A percentile compares a stretch with the other conserved stretches of the same genome.
Evolutionary conservation across 495 filamentous ascomycete species (phyloP).

Genomic region (Penicillium silybi): DNA sequence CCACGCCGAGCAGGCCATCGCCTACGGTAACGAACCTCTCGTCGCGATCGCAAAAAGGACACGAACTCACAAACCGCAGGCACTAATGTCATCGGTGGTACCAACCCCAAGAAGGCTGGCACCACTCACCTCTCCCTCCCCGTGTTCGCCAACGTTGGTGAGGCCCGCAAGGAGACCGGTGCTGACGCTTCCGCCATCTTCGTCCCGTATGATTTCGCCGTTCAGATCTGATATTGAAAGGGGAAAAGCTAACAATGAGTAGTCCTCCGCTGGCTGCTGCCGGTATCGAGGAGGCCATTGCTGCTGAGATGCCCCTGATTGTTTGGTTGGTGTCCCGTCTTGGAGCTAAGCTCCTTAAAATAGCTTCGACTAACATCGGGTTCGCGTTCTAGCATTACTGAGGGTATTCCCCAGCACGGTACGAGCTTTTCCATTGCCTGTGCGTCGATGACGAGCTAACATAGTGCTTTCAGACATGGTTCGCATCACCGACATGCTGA

Average conservation of each 20-base stretch:
- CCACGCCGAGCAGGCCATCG: constrained; percentile 96
- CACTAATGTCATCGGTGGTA: constrained; percentile 96
- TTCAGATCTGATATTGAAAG: neutral
- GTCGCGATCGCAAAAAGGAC: constrained; percentile 13
- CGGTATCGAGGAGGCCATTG: constrained; percentile 95
- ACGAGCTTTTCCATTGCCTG: constrained; percentile 24
- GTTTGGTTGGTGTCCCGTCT: constrained; percentile 63
- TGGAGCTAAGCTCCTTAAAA: constrained; percentile 14
- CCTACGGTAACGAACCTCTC: constrained; percentile 67
- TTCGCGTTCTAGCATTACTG: constrained; percentile 66
- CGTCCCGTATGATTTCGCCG: constrained; percentile 68
- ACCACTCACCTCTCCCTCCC: constrained; percentile 82
- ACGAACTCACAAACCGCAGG: constrained; percentile 53
- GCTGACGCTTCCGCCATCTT: constrained; percentile 94
- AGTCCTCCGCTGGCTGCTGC: constrained; percentile 87
- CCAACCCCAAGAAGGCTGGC: constrained; percentile 98
- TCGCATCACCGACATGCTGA: constrained; percentile 95
- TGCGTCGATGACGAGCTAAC: constrained; percentile 18
- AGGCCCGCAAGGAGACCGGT: constrained; percentile 88
- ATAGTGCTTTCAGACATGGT: constrained; percentile 78
- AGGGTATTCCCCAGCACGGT: constrained; percentile 97
- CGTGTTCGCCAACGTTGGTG: constrained; percentile 85
- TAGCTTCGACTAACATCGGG: constrained; percentile 8
- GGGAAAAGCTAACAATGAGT: constrained; percentile 7
- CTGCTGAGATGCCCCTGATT: constrained; percentile 84